Percentiles rank a stretch among this genome's conserved stretches.
Evolutionary conservation across 2,329 filamentous ascomycete species (phyloP).

Genomic region (Rutstroemia sp.): DNA sequence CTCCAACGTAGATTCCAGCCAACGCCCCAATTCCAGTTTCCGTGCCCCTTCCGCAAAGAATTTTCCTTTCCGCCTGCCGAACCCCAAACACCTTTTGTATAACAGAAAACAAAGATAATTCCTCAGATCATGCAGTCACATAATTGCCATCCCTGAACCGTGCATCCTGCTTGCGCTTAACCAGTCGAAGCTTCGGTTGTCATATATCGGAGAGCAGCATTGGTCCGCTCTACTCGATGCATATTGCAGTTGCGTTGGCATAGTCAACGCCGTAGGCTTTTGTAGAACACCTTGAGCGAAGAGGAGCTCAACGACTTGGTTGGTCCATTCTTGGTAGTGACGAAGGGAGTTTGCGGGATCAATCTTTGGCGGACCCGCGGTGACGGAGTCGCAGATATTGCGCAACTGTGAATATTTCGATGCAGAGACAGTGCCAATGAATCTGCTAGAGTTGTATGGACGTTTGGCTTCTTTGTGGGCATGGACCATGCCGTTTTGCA

Average conservation of each 20-base stretch:
- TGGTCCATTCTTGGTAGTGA: constrained; percentile 5
- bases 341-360: constrained; percentile 2
- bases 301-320: background rate
- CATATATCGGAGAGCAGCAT: constrained; percentile 6
- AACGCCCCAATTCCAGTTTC: background rate
- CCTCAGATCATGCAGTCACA: background rate
- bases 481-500: constrained; percentile 10
- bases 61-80: background rate
- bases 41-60: background rate
- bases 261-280: background rate
- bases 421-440: constrained; percentile 8
- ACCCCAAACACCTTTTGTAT: background rate
- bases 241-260: background rate
- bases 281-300: background rate
- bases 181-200: constrained; percentile 1
- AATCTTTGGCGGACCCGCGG: constrained; percentile 1
- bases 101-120: background rate
- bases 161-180: constrained; percentile 1
- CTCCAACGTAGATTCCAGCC: background rate
- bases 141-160: background rate
- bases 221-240: background rate
- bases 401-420: constrained; percentile 3
- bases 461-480: constrained; percentile 6
- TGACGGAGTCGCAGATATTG: constrained; percentile 4
- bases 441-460: background rate